phyloP scores from a whole-genome alignment of 805 yeast genomes.

The Scheffersomyces ergatensis region DNA sequence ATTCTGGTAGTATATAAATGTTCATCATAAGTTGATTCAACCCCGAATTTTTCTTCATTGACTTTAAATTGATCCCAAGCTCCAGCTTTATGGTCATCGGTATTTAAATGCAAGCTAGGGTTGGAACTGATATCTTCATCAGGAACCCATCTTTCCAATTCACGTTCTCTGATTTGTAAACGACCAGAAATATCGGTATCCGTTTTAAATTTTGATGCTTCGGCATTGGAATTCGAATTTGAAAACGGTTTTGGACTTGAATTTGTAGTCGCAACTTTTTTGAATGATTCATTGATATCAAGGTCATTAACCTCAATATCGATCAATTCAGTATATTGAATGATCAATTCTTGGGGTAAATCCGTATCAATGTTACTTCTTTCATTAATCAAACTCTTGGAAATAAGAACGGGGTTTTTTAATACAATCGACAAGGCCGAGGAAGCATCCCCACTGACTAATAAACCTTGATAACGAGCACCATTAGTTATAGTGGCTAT shows the following conservation, averaged over 20 bases:
- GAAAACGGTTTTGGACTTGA: not conserved
- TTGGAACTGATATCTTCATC: constrained; percentile 36
- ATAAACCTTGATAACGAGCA: constrained; percentile 54
- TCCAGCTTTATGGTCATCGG: constrained; percentile 20
- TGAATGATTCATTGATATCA: constrained; percentile 20
- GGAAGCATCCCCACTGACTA: constrained; percentile 45
- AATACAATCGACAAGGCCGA: constrained; percentile 57
- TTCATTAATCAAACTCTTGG: constrained; percentile 20
- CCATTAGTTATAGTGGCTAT: constrained; percentile 65
- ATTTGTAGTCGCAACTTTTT: not conserved
- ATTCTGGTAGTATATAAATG: constrained; percentile 80
- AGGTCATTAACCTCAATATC: constrained; percentile 45
- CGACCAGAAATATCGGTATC: constrained; percentile 77
- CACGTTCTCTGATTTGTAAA: constrained; percentile 55
- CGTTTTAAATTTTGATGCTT: constrained; percentile 55
- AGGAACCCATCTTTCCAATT: constrained; percentile 82
- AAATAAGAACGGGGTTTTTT: constrained; percentile 45
- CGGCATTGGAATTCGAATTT: not conserved
- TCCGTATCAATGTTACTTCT: constrained; percentile 28
- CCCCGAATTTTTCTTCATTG: constrained; percentile 87
- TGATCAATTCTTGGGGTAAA: constrained; percentile 43
- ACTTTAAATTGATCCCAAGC: constrained; percentile 94
- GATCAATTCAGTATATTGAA: constrained; percentile 49
- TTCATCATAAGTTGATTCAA: constrained; percentile 81
- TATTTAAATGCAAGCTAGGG: constrained; percentile 32